Base-by-base conservation (phyloP, 139 green algal species). In the Pleodorina starrii region DNA sequence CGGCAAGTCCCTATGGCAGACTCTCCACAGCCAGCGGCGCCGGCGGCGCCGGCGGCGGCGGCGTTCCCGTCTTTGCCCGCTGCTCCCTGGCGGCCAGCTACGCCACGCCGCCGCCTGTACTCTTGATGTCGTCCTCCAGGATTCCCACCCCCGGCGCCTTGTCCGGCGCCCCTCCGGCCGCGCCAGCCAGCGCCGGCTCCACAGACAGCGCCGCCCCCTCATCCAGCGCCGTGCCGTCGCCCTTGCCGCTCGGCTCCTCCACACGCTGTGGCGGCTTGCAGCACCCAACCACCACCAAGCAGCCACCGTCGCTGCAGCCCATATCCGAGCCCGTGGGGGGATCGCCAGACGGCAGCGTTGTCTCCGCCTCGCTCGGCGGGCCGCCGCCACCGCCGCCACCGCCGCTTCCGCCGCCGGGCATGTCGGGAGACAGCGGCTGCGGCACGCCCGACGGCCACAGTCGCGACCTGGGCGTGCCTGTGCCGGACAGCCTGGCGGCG, bases 61-160 rank as follows among this genome's bases (percentile, higher is more conserved):
- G 73, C 43, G 44, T 42, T 7, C 29, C 74, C 35, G 12, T 0
- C 35, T 54, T 85, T 35, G 23, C 5, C 5, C 78, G 78, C 11
- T 57, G 40, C 78, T 85, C 78, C 25, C 78, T 85, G 6, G 78
- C 54, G 10, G 27, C 14, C 21, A 74, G 54, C 78, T 85, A 48
- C 54, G 54, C 78, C 32, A 51, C 36, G 36, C 51, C 78, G 78
- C 78, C 78, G 16, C 10, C 21, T 25, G 44, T 66, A 43, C 44
- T 68, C 44, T 12, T 80, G 42, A 14, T n/a, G n/a, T 12, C 32
- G 66, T 29, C n/a, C n/a, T n/a, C n/a, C n/a, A n/a, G n/a, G n/a
- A n/a, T n/a, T n/a, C n/a, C n/a, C n/a, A n/a, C n/a, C n/a, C n/a
- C n/a, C n/a, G n/a, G n/a, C n/a, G n/a, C n/a, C n/a, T n/a, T n/a